phyloP scores from a whole-genome alignment of 2,329 filamentous ascomycete species.

The Clarireedia homoeocarpa region DNA sequence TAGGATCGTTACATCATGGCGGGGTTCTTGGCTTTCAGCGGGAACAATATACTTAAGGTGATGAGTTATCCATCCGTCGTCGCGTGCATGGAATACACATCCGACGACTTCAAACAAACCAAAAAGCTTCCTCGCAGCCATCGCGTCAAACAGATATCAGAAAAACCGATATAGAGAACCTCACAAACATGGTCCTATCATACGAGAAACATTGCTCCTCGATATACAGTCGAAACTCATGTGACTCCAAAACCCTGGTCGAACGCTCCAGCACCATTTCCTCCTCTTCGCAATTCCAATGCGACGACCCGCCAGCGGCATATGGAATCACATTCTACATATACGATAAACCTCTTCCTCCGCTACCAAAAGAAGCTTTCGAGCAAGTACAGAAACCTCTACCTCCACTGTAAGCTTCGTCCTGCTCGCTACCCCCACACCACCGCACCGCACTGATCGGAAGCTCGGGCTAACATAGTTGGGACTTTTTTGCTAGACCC shows the following conservation, averaged over 20 bases:
- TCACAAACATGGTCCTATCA: not conserved
- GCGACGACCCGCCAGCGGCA: not conserved
- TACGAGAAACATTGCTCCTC: not conserved
- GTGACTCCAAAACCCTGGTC: not conserved
- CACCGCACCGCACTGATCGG: too few species aligned
- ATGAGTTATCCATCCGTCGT: not conserved
- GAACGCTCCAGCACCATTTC: not conserved
- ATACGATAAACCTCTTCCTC: slow-evolving; percentile 7
- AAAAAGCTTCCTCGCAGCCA: too few species aligned
- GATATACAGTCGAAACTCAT: slow-evolving; percentile 2
- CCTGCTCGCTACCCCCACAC: not conserved
- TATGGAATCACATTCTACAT: slow-evolving; percentile 7
- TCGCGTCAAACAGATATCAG: too few species aligned
- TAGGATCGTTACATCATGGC: not conserved
- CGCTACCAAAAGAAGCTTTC: not conserved
- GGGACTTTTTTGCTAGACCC: not conserved
- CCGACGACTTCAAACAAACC: too few species aligned
- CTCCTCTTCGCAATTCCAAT: not conserved
- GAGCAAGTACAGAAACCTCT: slow-evolving; percentile 1
- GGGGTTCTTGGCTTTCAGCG: not conserved
- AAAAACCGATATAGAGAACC: not conserved
- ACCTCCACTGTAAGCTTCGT: slow-evolving; percentile 4
- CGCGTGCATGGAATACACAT: not conserved
- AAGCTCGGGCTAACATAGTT: not conserved
- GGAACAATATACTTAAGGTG: slow-evolving; percentile 4